Evolutionary conservation across 2,329 filamentous ascomycete species (phyloP).

Genomic region (Botrytis porri): DNA sequence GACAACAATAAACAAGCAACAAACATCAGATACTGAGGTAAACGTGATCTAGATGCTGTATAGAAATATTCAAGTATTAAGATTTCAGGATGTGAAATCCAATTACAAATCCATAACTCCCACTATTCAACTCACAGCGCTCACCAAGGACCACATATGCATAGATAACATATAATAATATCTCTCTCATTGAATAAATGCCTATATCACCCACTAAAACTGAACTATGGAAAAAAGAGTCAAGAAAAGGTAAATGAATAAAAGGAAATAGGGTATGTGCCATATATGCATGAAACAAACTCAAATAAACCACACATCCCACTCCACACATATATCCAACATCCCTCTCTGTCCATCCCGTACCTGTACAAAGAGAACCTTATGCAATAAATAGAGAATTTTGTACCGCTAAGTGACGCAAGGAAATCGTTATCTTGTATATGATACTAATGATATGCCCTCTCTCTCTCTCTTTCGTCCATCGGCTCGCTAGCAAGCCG

Average conservation of each 20-base stretch:
- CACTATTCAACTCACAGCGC: neutral
- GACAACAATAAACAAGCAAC: neutral
- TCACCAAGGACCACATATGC: neutral
- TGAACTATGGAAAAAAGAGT: neutral
- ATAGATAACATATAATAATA: neutral
- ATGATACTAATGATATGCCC: neutral
- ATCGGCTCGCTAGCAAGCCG: conserved; percentile 4
- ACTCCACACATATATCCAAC: neutral
- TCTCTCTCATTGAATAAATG: neutral
- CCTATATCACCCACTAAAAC: neutral
- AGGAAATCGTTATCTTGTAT: conserved; percentile 16
- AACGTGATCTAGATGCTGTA: neutral
- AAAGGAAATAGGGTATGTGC: conserved; percentile 6
- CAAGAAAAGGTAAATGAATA: neutral
- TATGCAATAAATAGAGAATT: neutral
- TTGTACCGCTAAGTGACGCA: conserved; percentile 12
- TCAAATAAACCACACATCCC: neutral
- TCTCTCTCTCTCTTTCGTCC: neutral
- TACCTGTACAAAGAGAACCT: conserved; percentile 5
- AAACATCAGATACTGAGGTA: neutral
- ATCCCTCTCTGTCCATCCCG: neutral
- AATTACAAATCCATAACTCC: neutral
- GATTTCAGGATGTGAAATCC: neutral
- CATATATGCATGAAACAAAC: conserved; percentile 4
- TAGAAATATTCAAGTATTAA: neutral